Conservation (phyloP, 225 moss, liverwort and hornwort genomes). For the Anthoceros angustus region DNA sequence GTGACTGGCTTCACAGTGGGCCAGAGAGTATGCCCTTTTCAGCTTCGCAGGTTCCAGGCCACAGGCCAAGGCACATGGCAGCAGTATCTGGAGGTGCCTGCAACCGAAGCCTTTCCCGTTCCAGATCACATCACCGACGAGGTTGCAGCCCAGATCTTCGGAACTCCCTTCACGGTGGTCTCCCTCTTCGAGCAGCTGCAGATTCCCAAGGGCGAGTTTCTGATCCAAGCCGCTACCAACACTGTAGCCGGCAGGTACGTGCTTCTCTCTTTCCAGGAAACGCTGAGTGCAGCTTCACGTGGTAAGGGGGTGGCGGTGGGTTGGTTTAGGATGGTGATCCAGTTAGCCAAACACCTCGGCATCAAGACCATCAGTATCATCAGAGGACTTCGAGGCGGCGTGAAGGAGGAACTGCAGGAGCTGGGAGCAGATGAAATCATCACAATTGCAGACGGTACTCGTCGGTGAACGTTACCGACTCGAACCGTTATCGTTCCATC, state of each 20-base stretch:
- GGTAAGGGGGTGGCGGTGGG: neutral
- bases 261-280: neutral
- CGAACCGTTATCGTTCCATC: neutral
- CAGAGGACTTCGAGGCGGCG: neutral
- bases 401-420: neutral
- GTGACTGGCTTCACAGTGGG: slow-evolving; percentile 16
- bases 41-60: neutral
- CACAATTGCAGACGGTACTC: slow-evolving; percentile 10
- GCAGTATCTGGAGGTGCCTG: slow-evolving; percentile 6
- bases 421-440: slow-evolving; percentile 18
- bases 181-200: neutral
- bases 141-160: slow-evolving; percentile 6
- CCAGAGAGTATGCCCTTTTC: slow-evolving; percentile 18
- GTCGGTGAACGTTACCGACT: neutral
- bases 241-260: slow-evolving; percentile 3
- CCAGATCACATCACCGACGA: slow-evolving; percentile 11
- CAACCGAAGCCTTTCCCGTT: neutral
- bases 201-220: slow-evolving; percentile 9
- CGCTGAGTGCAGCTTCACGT: neutral
- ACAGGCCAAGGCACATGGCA: slow-evolving; percentile 11
- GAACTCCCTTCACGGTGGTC: slow-evolving; percentile 7
- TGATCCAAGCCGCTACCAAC: neutral
- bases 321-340: slow-evolving; percentile 8
- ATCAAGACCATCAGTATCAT: slow-evolving; percentile 11
- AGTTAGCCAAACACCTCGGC: slow-evolving; percentile 21